A percentile compares a stretch with the other conserved stretches of the same genome.
Evolutionary conservation across 441 rosid species (phyloP).

Genomic region (Bruguiera hainesii): DNA sequence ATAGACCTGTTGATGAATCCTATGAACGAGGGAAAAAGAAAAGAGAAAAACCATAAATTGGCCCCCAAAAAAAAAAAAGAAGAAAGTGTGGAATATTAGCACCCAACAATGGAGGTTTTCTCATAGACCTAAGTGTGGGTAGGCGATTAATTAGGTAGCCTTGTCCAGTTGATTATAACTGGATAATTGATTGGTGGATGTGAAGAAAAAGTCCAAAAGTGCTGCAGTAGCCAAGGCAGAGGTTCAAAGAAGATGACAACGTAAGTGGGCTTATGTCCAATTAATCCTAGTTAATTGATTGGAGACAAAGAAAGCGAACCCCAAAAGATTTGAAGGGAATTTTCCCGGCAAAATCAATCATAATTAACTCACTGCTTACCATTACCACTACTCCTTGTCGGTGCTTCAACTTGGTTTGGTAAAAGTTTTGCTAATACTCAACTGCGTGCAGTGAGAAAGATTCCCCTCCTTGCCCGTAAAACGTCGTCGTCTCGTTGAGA

Average conservation of each 20-base stretch:
- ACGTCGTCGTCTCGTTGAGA: too few relatives aligned
- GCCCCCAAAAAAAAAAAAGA: too few relatives aligned
- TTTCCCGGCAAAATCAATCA: constrained; percentile 23
- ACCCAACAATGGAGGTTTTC: too few relatives aligned
- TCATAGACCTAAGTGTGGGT: not conserved
- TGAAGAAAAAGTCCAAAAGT: constrained; percentile 1
- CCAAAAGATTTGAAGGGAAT: constrained; percentile 18
- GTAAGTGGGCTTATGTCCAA: constrained; percentile 15
- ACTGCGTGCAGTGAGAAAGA: constrained; percentile 4
- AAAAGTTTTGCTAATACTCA: not conserved
- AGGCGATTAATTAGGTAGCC: not conserved
- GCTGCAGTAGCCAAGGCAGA: not conserved
- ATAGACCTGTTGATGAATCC: too few relatives aligned
- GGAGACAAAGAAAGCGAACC: constrained; percentile 25
- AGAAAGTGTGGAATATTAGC: too few relatives aligned
- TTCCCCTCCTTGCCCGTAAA: not conserved
- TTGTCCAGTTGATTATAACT: constrained; percentile 1
- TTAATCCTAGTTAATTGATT: constrained; percentile 12
- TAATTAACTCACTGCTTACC: not conserved
- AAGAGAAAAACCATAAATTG: too few relatives aligned
- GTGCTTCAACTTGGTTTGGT: not conserved
- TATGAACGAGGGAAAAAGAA: too few relatives aligned
- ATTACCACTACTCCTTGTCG: not conserved
- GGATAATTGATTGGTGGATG: constrained; percentile 13
- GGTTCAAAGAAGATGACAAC: constrained; percentile 2